Evolutionary conservation across 2,329 filamentous ascomycete genomes (phyloP).

Genomic region (Talaromyces pinophilus): DNA sequence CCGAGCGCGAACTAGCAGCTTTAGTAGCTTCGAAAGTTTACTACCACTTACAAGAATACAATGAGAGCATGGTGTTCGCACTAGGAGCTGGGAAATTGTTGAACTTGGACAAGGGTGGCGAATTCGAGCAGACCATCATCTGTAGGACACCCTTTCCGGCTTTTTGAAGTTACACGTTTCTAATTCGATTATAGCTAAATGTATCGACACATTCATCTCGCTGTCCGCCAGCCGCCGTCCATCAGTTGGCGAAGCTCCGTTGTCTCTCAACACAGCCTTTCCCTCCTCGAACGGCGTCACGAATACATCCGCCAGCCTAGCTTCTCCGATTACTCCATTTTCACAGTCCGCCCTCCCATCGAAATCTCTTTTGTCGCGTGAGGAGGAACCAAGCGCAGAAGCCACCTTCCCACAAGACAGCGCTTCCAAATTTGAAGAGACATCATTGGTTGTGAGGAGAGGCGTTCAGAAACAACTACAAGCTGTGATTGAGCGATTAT

Average conservation of each 20-base stretch:
- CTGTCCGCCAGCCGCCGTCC: conserved; percentile 63
- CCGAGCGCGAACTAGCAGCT: conserved; percentile 89
- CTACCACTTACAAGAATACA: conserved; percentile 97
- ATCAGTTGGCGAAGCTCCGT: conserved; percentile 55
- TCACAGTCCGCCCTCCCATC: conserved; percentile 90
- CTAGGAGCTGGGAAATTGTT: conserved; percentile 93
- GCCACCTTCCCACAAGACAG: conserved; percentile 57
- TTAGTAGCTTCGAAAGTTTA: conserved; percentile 97
- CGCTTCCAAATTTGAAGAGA: conserved; percentile 56
- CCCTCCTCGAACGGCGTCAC: conserved; percentile 65
- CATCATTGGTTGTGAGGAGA: conserved; percentile 67
- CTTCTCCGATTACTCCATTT: conserved; percentile 91
- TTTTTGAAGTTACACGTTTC: background rate
- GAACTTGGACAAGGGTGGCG: conserved; percentile 83
- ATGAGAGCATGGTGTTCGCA: conserved; percentile 98
- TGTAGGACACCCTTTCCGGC: conserved; percentile 50
- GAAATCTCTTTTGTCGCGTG: conserved; percentile 90
- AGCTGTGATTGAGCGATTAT: conserved; percentile 80
- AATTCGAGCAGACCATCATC: conserved; percentile 99
- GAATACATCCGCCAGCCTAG: conserved; percentile 65
- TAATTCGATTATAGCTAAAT: conserved; percentile 64
- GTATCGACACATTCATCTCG: conserved; percentile 95
- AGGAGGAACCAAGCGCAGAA: conserved; percentile 63
- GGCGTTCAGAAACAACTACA: conserved; percentile 79
- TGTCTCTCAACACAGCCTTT: conserved; percentile 75